phyloP scores from a whole-genome alignment of 352 stramenopile genomes.

The Globisporangium echinulatum region DNA sequence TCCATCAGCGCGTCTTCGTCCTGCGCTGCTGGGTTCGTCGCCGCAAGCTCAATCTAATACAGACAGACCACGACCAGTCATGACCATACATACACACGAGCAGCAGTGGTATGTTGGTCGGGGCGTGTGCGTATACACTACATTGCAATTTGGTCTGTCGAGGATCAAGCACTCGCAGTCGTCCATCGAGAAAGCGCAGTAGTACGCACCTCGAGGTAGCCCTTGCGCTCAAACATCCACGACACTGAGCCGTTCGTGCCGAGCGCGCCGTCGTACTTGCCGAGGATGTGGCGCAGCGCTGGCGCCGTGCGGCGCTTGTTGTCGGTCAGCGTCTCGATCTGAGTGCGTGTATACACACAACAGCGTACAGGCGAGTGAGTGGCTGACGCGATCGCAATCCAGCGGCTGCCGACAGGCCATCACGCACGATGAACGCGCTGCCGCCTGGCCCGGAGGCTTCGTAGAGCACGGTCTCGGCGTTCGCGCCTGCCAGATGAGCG shows the following conservation, averaged over 20 bases:
- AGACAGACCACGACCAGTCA: background rate
- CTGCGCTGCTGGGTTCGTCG: constrained; percentile 16
- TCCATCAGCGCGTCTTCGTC: constrained; percentile 78
- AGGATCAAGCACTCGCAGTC: too few relatives aligned
- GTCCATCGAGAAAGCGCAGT: background rate
- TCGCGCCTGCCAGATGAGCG: constrained; percentile 21
- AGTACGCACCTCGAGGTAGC: constrained; percentile 60
- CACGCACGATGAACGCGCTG: constrained; percentile 59
- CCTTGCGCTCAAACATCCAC: constrained; percentile 85
- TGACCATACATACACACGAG: constrained; percentile 2
- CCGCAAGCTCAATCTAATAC: constrained; percentile 29
- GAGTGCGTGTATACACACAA: background rate
- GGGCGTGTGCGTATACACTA: too few relatives aligned
- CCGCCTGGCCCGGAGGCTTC: constrained; percentile 64
- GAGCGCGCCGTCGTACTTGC: constrained; percentile 59
- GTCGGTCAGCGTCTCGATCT: constrained; percentile 84
- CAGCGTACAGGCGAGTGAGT: background rate
- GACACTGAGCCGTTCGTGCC: constrained; percentile 74
- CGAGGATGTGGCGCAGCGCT: constrained; percentile 66
- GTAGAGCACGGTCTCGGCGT: constrained; percentile 75
- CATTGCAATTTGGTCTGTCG: too few relatives aligned
- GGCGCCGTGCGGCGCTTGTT: constrained; percentile 79
- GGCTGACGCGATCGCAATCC: background rate
- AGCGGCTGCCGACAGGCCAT: too few relatives aligned
- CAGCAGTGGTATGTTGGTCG: too few relatives aligned